Evolutionary conservation across 1,284 basidiomycete species (phyloP).

Genomic region (Mycena sp.): DNA sequence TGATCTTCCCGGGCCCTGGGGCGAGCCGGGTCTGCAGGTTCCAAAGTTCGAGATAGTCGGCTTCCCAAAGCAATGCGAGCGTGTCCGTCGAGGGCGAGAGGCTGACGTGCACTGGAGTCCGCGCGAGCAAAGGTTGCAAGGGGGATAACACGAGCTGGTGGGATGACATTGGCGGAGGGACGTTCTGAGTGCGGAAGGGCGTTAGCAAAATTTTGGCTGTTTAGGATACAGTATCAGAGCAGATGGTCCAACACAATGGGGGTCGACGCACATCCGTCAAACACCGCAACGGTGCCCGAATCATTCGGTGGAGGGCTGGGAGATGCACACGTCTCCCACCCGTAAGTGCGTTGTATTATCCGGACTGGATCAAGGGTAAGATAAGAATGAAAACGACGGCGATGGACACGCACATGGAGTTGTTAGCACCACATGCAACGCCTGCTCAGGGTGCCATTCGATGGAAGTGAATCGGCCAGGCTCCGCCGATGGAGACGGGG

Average conservation of each 20-base stretch:
- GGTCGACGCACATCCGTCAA: slow-evolving; percentile 88
- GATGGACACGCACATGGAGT: slow-evolving; percentile 63
- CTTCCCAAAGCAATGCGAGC: slow-evolving; percentile 77
- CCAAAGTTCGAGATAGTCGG: slow-evolving; percentile 73
- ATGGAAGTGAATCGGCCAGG: slow-evolving; percentile 72
- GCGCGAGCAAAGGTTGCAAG: slow-evolving; percentile 27
- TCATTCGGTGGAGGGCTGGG: slow-evolving; percentile 73
- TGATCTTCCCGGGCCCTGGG: slow-evolving; percentile 69
- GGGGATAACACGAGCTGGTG: slow-evolving; percentile 60
- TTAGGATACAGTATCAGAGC: background rate
- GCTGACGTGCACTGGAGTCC: slow-evolving; percentile 71
- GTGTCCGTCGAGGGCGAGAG: slow-evolving; percentile 69
- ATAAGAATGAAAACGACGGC: background rate
- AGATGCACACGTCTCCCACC: slow-evolving; percentile 83
- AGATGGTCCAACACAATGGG: background rate
- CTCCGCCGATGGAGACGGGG: slow-evolving; percentile 48
- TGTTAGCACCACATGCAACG: slow-evolving; percentile 75
- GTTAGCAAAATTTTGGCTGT: slow-evolving; percentile 85
- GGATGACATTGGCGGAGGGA: slow-evolving; percentile 96
- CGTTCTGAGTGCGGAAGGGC: slow-evolving; percentile 92
- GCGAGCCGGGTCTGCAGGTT: slow-evolving; percentile 70
- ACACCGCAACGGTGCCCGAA: slow-evolving; percentile 88
- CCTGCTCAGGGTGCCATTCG: slow-evolving; percentile 89
- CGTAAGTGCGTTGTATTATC: slow-evolving; percentile 72
- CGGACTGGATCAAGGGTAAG: slow-evolving; percentile 47